A percentile compares a stretch with the other conserved stretches of the same genome.
These are phyloP conservation scores for Penicillium parvum DNA, from an alignment of 495 filamentous ascomycete genomes.

Conservation along the genomic window DNA sequence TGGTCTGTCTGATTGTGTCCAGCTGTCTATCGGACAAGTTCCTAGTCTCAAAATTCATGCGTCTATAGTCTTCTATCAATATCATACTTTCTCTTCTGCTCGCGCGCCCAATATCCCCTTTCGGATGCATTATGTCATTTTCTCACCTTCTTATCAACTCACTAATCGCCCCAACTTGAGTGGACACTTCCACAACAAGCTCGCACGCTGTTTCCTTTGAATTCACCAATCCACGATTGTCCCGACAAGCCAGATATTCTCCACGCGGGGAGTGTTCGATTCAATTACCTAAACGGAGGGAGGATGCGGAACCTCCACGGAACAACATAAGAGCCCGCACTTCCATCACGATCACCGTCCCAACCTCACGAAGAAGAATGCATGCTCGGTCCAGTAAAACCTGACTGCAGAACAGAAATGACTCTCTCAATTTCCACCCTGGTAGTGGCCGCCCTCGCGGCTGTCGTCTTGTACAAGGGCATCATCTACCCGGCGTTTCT, in stretches of 20 bases:
- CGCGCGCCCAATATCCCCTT: not conserved
- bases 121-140: too few relatives aligned
- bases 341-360: not conserved
- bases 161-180: not conserved
- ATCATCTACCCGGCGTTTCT: conserved; percentile 59
- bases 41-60: conserved; percentile 3
- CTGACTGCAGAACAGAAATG: too few relatives aligned
- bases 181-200: not conserved
- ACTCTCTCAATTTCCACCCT: conserved; percentile 19
- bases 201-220: not conserved
- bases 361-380: not conserved
- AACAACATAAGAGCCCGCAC: conserved; percentile 8
- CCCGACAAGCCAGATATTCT: too few relatives aligned
- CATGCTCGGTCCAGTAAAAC: not conserved
- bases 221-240: too few relatives aligned
- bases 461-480: conserved; percentile 44
- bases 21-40: not conserved
- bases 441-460: conserved; percentile 10
- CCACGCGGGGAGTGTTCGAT: conserved; percentile 8
- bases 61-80: not conserved
- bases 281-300: conserved; percentile 20
- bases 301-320: not conserved
- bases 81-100: not conserved
- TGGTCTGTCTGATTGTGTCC: conserved; percentile 1
- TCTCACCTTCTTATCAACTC: not conserved